These are phyloP conservation scores for Speleostelium caveatum DNA, from an alignment of 78 protist genomes.

Conservation along the genomic window DNA sequence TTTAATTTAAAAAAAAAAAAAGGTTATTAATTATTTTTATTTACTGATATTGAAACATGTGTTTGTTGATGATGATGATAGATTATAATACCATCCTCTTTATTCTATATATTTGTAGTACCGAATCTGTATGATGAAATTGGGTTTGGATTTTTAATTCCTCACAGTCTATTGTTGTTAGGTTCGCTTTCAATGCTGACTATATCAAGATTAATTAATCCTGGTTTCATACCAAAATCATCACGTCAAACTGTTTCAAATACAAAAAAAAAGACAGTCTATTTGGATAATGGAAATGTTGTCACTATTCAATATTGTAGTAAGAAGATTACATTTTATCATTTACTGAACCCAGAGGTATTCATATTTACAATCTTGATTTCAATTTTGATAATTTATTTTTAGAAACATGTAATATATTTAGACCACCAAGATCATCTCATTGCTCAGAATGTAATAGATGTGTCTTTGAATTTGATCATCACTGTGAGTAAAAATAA, in stretches of 20 bases:
- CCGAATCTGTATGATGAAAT: not conserved
- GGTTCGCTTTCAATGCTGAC: not conserved
- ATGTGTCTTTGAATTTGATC: constrained; percentile 68
- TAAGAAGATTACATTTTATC: no score
- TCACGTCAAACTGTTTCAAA: not conserved
- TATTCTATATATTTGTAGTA: not conserved
- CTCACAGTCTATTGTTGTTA: not conserved
- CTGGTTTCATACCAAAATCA: constrained; percentile 61
- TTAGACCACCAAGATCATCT: constrained; percentile 67
- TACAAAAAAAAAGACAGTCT: constrained; percentile 13
- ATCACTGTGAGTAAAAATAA: constrained; percentile 16
- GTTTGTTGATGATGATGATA: not conserved
- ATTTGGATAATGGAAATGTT: constrained; percentile 10
- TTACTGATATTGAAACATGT: not conserved
- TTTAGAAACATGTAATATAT: constrained; percentile 55
- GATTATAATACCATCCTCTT: constrained; percentile 29
- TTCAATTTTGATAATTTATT: not conserved
- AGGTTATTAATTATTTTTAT: not conserved
- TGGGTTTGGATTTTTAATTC: not conserved
- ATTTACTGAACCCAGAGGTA: no score
- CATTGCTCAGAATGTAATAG: constrained; percentile 59
- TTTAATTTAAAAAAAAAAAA: not conserved
- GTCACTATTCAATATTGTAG: constrained; percentile 36
- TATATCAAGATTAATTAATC: constrained; percentile 29
- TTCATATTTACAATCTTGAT: not conserved